Evolutionary conservation across 2,329 filamentous ascomycete genomes (phyloP).

Genomic region (Byssochlamys sp.): DNA sequence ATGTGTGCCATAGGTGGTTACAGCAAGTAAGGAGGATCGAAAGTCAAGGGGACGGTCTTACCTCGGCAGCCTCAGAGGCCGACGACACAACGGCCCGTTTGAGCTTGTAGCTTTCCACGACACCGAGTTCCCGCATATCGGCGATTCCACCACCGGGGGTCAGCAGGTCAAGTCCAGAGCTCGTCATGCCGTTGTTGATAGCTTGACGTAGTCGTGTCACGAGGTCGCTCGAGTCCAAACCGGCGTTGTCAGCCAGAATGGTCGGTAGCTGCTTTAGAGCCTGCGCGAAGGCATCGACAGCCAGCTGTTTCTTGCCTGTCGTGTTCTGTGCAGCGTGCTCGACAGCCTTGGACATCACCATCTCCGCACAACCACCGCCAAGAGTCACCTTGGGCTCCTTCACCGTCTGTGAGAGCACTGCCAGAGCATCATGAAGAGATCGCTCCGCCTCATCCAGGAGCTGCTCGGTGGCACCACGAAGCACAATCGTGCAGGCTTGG

Average conservation of each 20-base stretch:
- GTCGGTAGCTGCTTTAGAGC: conserved; percentile 89
- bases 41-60: conserved; percentile 38
- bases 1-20: background rate
- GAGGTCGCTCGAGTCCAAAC: conserved; percentile 87
- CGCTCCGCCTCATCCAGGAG: conserved; percentile 93
- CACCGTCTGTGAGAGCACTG: conserved; percentile 92
- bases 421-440: conserved; percentile 88
- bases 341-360: conserved; percentile 97
- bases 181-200: conserved; percentile 89
- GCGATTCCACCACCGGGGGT: conserved; percentile 84
- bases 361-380: conserved; percentile 91
- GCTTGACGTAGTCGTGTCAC: conserved; percentile 84
- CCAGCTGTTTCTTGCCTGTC: conserved; percentile 91
- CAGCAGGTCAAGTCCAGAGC: conserved; percentile 78
- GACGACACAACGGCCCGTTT: conserved; percentile 97
- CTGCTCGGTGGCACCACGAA: conserved; percentile 92
- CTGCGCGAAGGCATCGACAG: conserved; percentile 78
- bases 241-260: conserved; percentile 93
- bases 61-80: conserved; percentile 91
- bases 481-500: conserved; percentile 89
- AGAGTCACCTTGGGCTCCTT: conserved; percentile 88
- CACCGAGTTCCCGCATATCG: conserved; percentile 90
- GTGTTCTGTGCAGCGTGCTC: conserved; percentile 87
- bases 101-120: conserved; percentile 96
- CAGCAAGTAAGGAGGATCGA: background rate